A percentile compares a stretch with the other conserved stretches of the same genome.
Evolutionary conservation across 2,329 filamentous ascomycete species (phyloP).

Genomic region (Xylariaceae sp.): DNA sequence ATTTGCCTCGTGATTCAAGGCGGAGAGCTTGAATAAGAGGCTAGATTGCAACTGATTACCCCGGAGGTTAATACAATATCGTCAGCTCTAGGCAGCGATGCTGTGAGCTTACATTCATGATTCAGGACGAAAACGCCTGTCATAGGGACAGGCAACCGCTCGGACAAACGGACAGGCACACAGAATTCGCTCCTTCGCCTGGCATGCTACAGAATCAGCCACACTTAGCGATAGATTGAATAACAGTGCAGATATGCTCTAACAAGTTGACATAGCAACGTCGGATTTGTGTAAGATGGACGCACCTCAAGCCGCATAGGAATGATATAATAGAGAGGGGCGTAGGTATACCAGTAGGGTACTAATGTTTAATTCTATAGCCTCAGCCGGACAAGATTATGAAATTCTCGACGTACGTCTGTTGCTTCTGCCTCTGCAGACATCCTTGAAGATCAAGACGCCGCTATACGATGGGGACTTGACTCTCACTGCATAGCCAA

Average conservation of each 20-base stretch:
- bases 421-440: not conserved
- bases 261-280: not conserved
- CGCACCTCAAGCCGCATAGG: not conserved
- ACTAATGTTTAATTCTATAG: not conserved
- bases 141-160: not conserved
- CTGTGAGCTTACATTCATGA: conserved; percentile 1
- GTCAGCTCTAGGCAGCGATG: not conserved
- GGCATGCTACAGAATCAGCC: conserved; percentile 3
- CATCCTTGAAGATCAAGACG: not conserved
- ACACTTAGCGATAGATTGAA: conserved; percentile 1
- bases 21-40: conserved; percentile 2
- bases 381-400: not conserved
- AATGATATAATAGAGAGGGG: not conserved
- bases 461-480: not conserved
- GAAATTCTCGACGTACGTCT: not conserved
- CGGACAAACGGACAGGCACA: not conserved
- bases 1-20: conserved; percentile 1
- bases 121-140: conserved; percentile 1
- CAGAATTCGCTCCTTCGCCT: not conserved
- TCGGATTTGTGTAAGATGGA: not conserved
- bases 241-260: not conserved
- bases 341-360: not conserved
- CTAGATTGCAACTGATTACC: not conserved
- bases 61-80: not conserved
- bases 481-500: not conserved